These are phyloP conservation scores for Sphaerostilbella broomeana DNA, from an alignment of 2,329 filamentous ascomycete species.

Conservation along the genomic window DNA sequence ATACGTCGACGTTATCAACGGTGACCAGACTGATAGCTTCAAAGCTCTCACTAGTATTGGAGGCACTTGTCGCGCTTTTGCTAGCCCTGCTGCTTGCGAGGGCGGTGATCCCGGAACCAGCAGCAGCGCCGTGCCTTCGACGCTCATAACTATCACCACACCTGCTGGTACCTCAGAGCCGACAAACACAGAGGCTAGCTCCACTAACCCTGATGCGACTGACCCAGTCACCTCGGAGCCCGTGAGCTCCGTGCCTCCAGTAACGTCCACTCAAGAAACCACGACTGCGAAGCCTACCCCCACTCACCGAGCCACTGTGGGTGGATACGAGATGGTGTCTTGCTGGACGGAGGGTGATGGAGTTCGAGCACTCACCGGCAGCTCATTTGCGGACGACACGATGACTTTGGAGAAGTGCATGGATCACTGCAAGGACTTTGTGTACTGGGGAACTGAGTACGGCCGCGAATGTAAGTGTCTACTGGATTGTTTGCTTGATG, in stretches of 20 bases:
- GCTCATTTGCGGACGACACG: slow-evolving; percentile 36
- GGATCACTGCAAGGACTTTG: slow-evolving; percentile 38
- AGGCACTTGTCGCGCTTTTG: slow-evolving; percentile 37
- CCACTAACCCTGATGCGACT: slow-evolving; percentile 10
- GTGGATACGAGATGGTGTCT: slow-evolving; percentile 38
- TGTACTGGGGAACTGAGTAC: slow-evolving; percentile 46
- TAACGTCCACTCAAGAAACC: slow-evolving; percentile 14
- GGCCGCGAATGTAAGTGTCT: slow-evolving; percentile 40
- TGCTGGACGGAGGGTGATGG: slow-evolving; percentile 43
- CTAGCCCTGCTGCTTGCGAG: slow-evolving; percentile 27
- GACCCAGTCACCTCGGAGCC: slow-evolving; percentile 7
- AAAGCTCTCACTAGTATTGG: slow-evolving; percentile 40
- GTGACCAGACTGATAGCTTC: slow-evolving; percentile 39
- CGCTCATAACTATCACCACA: slow-evolving; percentile 13
- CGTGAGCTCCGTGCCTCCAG: slow-evolving; percentile 1
- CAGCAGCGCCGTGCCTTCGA: slow-evolving; percentile 13
- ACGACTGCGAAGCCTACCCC: slow-evolving; percentile 20
- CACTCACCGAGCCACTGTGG: slow-evolving; percentile 33
- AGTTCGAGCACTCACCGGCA: slow-evolving; percentile 37
- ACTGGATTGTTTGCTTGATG: no score
- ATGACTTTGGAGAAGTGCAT: slow-evolving; percentile 46
- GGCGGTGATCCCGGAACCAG: slow-evolving; percentile 15
- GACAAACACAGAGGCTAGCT: background rate
- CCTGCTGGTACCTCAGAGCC: slow-evolving; percentile 4
- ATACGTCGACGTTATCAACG: slow-evolving; percentile 39